Evolutionary conservation across 2,329 filamentous ascomycete genomes (phyloP).

Genomic region (Calcarisporium arbuscula): DNA sequence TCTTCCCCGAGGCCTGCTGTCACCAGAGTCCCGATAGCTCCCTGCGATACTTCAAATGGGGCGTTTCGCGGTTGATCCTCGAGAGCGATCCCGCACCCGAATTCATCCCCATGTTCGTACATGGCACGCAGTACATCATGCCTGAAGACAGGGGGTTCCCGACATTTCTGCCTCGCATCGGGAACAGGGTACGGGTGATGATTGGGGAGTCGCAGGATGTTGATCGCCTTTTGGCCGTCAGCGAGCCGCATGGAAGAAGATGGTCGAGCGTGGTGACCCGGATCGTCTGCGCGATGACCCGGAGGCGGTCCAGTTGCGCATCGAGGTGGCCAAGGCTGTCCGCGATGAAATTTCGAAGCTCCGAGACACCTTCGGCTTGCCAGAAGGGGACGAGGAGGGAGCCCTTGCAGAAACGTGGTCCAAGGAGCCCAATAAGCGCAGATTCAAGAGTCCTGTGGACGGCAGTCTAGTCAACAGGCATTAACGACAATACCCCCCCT

Average conservation of each 20-base stretch:
- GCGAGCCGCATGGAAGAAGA: constrained; percentile 63
- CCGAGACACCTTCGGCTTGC: constrained; percentile 62
- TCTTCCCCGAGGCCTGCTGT: constrained; percentile 92
- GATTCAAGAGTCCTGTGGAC: constrained; percentile 48
- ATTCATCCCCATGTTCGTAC: constrained; percentile 89
- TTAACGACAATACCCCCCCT: constrained; percentile 6
- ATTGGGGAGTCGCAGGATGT: constrained; percentile 75
- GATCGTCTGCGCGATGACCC: constrained; percentile 32
- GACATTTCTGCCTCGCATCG: constrained; percentile 69
- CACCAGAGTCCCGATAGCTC: constrained; percentile 75
- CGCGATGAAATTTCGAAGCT: constrained; percentile 76
- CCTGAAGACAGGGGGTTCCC: constrained; percentile 74
- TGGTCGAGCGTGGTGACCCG: constrained; percentile 48
- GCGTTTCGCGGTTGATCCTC: constrained; percentile 81
- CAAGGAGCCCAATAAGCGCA: constrained; percentile 39
- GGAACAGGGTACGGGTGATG: constrained; percentile 63
- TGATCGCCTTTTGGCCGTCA: constrained; percentile 74
- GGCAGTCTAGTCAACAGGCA: constrained; percentile 41
- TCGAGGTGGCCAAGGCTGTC: constrained; percentile 73
- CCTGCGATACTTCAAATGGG: constrained; percentile 98
- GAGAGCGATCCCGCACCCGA: constrained; percentile 84
- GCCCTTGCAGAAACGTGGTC: constrained; percentile 78
- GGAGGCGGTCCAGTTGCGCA: constrained; percentile 65
- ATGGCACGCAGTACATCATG: constrained; percentile 86
- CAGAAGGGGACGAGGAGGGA: constrained; percentile 73